These are phyloP conservation scores for Collybia nuda DNA, from an alignment of 768 basidiomycete genomes.

Conservation along the genomic window DNA sequence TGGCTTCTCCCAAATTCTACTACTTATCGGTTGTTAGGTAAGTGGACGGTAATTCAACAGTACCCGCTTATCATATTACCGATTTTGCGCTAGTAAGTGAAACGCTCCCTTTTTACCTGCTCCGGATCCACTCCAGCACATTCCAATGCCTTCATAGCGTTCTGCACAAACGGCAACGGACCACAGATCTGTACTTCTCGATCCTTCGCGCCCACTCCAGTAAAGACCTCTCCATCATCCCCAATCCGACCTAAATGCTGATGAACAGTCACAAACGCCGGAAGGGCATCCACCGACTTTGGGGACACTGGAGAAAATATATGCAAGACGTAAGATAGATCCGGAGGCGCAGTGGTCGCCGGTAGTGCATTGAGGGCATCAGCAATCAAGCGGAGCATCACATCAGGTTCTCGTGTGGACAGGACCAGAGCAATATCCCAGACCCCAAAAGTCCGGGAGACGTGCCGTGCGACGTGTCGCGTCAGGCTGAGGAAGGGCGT, in stretches of 20 bases:
- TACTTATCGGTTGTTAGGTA: too few species aligned
- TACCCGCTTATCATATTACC: too few species aligned
- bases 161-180: neutral
- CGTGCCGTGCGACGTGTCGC: neutral
- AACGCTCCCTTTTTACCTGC: neutral
- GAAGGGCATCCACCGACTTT: neutral
- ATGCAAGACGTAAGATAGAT: neutral
- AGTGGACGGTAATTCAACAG: too few species aligned
- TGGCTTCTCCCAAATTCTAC: too few species aligned
- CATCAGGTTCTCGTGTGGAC: constrained; percentile 9
- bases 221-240: constrained; percentile 2
- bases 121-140: neutral
- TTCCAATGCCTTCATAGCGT: neutral
- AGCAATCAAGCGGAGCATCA: constrained; percentile 3
- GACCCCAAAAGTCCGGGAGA: neutral
- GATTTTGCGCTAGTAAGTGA: neutral
- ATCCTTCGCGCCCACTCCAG: neutral
- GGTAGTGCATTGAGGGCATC: neutral
- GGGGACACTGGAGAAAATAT: constrained; percentile 2
- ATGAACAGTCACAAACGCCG: neutral
- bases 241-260: neutral
- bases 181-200: constrained; percentile 9
- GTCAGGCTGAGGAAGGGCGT: constrained; percentile 9
- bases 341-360: neutral
- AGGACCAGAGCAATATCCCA: constrained; percentile 8